Percentiles rank a stretch among this genome's conserved stretches.
phyloP scores from a whole-genome alignment of 2,329 filamentous ascomycete species.

The Colletotrichum viniferum region DNA sequence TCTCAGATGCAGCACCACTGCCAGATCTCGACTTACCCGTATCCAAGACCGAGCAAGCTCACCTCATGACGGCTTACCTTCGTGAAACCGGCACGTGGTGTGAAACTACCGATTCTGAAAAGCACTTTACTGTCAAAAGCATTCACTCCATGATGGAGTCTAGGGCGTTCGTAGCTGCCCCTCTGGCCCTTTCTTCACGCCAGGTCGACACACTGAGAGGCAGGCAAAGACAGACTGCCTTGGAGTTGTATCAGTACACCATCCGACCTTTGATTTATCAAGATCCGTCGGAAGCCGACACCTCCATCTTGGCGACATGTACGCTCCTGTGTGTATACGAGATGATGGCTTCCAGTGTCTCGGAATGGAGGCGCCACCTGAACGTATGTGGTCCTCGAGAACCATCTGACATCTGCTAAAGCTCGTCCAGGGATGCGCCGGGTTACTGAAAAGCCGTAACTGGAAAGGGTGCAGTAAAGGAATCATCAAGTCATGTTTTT shows the following conservation, averaged over 20 bases:
- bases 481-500: constrained; percentile 17
- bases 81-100: constrained; percentile 13
- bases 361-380: constrained; percentile 15
- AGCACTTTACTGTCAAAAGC: constrained; percentile 1
- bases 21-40: not conserved
- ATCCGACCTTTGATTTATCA: constrained; percentile 10
- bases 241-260: constrained; percentile 18
- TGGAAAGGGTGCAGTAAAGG: constrained; percentile 8
- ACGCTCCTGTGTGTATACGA: constrained; percentile 19
- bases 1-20: not conserved
- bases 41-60: not conserved
- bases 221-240: not conserved
- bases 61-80: not conserved
- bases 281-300: constrained; percentile 5
- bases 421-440: constrained; percentile 8
- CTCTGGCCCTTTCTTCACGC: constrained; percentile 7
- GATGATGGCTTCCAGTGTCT: constrained; percentile 19
- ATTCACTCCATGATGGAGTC: constrained; percentile 14
- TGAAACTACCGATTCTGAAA: constrained; percentile 14
- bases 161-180: constrained; percentile 3
- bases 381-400: not conserved
- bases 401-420: not conserved
- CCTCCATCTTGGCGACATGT: constrained; percentile 5
- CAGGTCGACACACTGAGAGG: constrained; percentile 4
- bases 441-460: not conserved